phyloP scores from a whole-genome alignment of 306 rosid species.

The Casuarina cunninghamiana region DNA sequence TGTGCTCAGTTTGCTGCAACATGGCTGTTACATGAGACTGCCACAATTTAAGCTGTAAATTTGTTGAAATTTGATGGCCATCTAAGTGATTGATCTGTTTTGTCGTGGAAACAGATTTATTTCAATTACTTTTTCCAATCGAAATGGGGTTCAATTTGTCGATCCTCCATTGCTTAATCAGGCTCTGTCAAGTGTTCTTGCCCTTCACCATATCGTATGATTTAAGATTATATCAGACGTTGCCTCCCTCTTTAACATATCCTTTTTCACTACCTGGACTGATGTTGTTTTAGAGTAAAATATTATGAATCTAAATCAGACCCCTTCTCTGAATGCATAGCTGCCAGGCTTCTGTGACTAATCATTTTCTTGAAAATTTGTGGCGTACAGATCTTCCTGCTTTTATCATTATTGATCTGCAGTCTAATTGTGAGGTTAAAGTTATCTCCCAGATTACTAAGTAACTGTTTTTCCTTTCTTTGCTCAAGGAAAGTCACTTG shows the following conservation, averaged over 20 bases:
- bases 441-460: slow-evolving; percentile 35
- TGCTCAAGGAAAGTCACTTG: slow-evolving; percentile 97
- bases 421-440: slow-evolving; percentile 21
- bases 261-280: not conserved
- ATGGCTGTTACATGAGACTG: not conserved
- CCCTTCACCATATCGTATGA: not conserved
- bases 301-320: not conserved
- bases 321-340: not conserved
- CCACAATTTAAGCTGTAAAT: not conserved
- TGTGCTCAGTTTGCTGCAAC: not conserved
- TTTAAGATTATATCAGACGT: not conserved
- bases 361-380: not conserved
- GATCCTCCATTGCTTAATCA: not conserved
- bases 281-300: not conserved
- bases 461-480: slow-evolving; percentile 30
- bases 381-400: not conserved
- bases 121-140: not conserved
- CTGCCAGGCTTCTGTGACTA: not conserved
- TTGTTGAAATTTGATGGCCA: not conserved
- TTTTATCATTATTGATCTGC: not conserved
- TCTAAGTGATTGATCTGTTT: not conserved
- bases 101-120: not conserved
- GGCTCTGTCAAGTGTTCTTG: not conserved
- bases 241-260: not conserved
- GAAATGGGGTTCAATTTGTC: not conserved